These are phyloP conservation scores for Populus euphratica DNA, from an alignment of 345 rosid genomes.

Conservation along the genomic window DNA sequence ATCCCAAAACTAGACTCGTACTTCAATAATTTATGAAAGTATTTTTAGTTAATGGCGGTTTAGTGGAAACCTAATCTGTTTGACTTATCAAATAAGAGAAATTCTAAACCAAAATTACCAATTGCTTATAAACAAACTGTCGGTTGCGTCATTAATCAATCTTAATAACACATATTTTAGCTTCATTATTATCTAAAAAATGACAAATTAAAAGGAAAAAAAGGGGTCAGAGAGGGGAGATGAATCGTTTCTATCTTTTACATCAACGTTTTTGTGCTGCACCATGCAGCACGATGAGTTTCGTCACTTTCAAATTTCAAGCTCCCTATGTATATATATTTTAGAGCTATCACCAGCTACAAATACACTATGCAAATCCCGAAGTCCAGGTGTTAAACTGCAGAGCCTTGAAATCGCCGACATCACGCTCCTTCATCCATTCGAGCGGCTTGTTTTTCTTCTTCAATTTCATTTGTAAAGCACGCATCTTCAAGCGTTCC, in stretches of 20 bases:
- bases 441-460: neutral
- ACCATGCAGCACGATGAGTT: neutral
- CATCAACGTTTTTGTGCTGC: neutral
- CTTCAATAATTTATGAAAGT: too few relatives aligned
- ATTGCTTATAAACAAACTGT: neutral
- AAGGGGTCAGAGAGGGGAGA: too few relatives aligned
- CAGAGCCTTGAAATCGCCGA: neutral
- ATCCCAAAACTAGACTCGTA: too few relatives aligned
- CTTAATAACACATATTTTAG: too few relatives aligned
- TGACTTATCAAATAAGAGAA: too few relatives aligned
- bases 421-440: neutral
- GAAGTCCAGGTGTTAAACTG: constrained; percentile 13
- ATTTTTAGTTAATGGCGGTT: too few relatives aligned
- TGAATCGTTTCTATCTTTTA: too few relatives aligned
- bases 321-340: neutral
- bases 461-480: neutral
- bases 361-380: constrained; percentile 7
- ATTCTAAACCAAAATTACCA: too few relatives aligned
- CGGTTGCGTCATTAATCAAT: neutral
- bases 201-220: too few relatives aligned
- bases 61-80: too few relatives aligned
- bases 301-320: neutral
- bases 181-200: too few relatives aligned
- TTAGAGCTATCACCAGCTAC: constrained; percentile 10
- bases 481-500: neutral